phyloP scores from a whole-genome alignment of 2,329 filamentous ascomycete genomes.

The Clonostachys rosea region DNA sequence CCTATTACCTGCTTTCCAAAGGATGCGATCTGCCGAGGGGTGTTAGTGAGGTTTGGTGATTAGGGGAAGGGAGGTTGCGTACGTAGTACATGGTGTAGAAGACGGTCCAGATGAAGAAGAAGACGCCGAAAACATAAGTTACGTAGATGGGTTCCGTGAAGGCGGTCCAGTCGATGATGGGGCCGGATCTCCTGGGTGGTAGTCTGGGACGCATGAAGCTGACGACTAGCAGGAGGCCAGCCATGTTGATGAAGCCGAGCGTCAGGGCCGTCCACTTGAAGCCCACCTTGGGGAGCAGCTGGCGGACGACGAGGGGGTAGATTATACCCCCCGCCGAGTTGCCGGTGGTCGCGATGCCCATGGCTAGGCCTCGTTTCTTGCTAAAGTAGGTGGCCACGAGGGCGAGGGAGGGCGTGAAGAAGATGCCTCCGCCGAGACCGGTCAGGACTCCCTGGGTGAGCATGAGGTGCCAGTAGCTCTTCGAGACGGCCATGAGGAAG shows the following conservation, averaged over 20 bases:
- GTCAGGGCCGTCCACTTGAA: slow-evolving; percentile 55
- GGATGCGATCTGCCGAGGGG: slow-evolving; percentile 25
- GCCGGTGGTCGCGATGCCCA: slow-evolving; percentile 53
- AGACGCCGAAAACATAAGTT: slow-evolving; percentile 24
- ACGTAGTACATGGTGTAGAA: slow-evolving; percentile 39
- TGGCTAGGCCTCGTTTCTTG: slow-evolving; percentile 45
- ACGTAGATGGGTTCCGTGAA: slow-evolving; percentile 26
- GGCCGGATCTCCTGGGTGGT: slow-evolving; percentile 27
- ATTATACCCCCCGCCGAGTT: slow-evolving; percentile 48
- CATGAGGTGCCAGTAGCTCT: slow-evolving; percentile 41
- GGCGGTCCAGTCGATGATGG: slow-evolving; percentile 23
- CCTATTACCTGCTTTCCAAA: slow-evolving; percentile 20
- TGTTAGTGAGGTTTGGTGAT: not conserved
- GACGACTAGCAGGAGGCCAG: slow-evolving; percentile 21
- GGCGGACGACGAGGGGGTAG: slow-evolving; percentile 51
- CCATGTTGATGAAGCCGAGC: slow-evolving; percentile 28
- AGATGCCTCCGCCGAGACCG: slow-evolving; percentile 44
- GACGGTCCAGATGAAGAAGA: slow-evolving; percentile 30
- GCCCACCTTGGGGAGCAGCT: slow-evolving; percentile 42
- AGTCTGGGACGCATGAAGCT: slow-evolving; percentile 16
- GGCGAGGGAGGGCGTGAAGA: slow-evolving; percentile 52
- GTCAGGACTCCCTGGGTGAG: slow-evolving; percentile 47
- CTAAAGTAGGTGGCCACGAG: slow-evolving; percentile 57
- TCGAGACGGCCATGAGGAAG: slow-evolving; percentile 34
- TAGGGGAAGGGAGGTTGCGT: slow-evolving; percentile 10